Conservation (phyloP, 164 flowering plant genomes). For the grape (Vitis vinifera) region ASM3070453v1 NC_081822.1:28182501-28183000, state of each 20-base stretch:
- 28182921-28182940: neutral
- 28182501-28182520: slow-evolving; percentile 1
- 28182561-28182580: neutral
- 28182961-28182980: neutral
- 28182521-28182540: neutral
- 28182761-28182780: slow-evolving; percentile 1
- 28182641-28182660: neutral
- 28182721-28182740: neutral
- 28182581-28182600: neutral
- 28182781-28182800: neutral
- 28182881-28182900: neutral
- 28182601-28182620: neutral
- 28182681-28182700: neutral
- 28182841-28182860: too few relatives aligned
- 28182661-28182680: neutral
- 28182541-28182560: neutral
- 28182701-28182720: neutral
- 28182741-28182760: neutral
- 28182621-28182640: neutral
- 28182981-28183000: slow-evolving; percentile 4
- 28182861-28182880: neutral
- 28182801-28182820: neutral
- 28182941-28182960: neutral
- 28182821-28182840: neutral
- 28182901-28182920: neutral